Evolutionary conservation across 2,329 filamentous ascomycete species (phyloP).

Genomic region (Purpureocillium lavendulum): DNA sequence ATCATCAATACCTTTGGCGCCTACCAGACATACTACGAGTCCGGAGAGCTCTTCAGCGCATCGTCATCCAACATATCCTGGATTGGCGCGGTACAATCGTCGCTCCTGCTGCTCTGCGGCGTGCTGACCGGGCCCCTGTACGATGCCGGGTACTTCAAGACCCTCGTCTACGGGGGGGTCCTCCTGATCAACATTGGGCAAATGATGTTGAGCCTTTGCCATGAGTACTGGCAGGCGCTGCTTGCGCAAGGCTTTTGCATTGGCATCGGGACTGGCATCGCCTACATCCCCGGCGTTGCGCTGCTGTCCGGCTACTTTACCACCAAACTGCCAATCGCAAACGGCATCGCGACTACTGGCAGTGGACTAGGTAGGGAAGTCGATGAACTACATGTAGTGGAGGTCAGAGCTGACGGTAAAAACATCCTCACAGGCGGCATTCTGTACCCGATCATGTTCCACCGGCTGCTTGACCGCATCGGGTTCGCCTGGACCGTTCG

Average conservation of each 20-base stretch:
- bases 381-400: no score
- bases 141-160: conserved; percentile 32
- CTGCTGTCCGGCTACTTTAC: conserved; percentile 32
- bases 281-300: conserved; percentile 25
- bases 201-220: conserved; percentile 37
- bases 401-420: no score
- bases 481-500: conserved; percentile 47
- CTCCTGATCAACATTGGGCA: conserved; percentile 29
- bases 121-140: conserved; percentile 31
- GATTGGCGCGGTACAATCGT: conserved; percentile 34
- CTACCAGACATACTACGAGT: conserved; percentile 36
- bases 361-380: no score
- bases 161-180: conserved; percentile 24
- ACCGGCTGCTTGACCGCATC: conserved; percentile 34
- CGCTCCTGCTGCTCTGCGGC: conserved; percentile 30
- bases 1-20: conserved; percentile 36
- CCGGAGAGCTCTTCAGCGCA: conserved; percentile 18
- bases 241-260: conserved; percentile 29
- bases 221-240: conserved; percentile 32
- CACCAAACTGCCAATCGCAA: conserved; percentile 12
- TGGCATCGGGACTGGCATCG: conserved; percentile 25
- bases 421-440: conserved; percentile 6
- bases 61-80: conserved; percentile 33
- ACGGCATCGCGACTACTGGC: conserved; percentile 23
- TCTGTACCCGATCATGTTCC: conserved; percentile 25